Conservation (phyloP, 73 alveolate genomes). For the Stentor coeruleus region DNA sequence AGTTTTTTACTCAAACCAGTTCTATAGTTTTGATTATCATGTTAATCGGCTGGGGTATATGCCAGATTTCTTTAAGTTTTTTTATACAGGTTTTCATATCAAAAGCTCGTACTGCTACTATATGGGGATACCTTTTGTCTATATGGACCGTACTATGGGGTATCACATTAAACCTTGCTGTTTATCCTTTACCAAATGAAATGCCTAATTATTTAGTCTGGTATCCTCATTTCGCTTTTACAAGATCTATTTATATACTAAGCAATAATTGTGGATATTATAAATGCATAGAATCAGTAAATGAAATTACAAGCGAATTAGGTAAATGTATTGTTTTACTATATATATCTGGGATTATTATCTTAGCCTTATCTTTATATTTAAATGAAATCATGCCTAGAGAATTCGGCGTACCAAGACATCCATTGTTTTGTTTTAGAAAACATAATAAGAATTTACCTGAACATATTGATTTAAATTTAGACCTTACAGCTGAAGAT, state of each 20-base stretch:
- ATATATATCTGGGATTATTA: conserved; percentile 63
- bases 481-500: conserved; percentile 56
- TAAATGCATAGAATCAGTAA: conserved; percentile 61
- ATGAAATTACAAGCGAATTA: conserved; percentile 65
- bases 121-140: conserved; percentile 90
- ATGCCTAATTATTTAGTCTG: conserved; percentile 69
- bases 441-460: conserved; percentile 24
- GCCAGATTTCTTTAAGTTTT: conserved; percentile 90
- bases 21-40: conserved; percentile 56
- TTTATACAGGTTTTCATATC: conserved; percentile 84
- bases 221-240: conserved; percentile 75
- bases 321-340: conserved; percentile 61
- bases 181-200: conserved; percentile 78
- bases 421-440: conserved; percentile 55
- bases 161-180: conserved; percentile 65
- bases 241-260: conserved; percentile 78
- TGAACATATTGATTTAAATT: conserved; percentile 21
- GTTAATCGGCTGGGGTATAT: conserved; percentile 90
- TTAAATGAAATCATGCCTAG: conserved; percentile 88
- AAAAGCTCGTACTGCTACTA: conserved; percentile 87
- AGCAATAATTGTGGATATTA: conserved; percentile 82
- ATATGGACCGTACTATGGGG: conserved; percentile 76
- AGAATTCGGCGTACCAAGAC: conserved; percentile 87
- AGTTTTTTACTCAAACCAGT: conserved; percentile 78
- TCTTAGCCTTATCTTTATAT: conserved; percentile 78